Conservation (phyloP, 108 stramenopile genomes). For the Parietichytrium sp. region DNA sequence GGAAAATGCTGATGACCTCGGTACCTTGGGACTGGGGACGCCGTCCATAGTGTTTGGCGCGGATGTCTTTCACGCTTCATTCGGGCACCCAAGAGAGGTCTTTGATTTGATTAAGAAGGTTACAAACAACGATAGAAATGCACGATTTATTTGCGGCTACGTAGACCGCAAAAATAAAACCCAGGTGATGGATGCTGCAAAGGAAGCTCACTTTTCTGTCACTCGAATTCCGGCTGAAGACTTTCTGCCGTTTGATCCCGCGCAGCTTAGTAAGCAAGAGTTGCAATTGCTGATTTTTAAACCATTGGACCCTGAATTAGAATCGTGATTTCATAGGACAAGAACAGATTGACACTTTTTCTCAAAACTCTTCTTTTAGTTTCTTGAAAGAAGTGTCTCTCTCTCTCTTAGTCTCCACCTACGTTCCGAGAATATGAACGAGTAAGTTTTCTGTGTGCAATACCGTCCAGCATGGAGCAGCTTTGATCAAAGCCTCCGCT, state of each 20-base stretch:
- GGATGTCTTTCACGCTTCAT: constrained; percentile 25
- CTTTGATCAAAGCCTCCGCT: too few species aligned
- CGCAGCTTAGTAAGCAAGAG: background rate
- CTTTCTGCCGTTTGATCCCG: background rate
- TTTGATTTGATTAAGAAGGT: background rate
- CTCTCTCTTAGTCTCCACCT: too few species aligned
- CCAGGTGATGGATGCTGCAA: background rate
- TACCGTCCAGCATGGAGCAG: too few species aligned
- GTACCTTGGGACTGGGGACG: background rate
- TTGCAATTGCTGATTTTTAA: background rate
- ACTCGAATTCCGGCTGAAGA: background rate
- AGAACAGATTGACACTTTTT: too few species aligned
- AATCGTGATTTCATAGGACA: too few species aligned
- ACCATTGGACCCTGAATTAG: too few species aligned
- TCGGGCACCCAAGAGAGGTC: background rate
- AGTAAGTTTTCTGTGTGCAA: too few species aligned
- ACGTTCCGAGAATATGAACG: too few species aligned
- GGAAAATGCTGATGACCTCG: background rate
- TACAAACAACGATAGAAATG: background rate
- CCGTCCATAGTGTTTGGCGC: background rate
- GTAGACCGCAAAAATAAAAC: constrained; percentile 5
- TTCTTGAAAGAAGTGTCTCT: too few species aligned
- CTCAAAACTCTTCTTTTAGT: too few species aligned
- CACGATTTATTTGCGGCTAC: background rate
- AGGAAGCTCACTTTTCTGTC: background rate